phyloP scores from a whole-genome alignment of 139 green algal species.

The Chlamydomonas sphaeroides region DNA sequence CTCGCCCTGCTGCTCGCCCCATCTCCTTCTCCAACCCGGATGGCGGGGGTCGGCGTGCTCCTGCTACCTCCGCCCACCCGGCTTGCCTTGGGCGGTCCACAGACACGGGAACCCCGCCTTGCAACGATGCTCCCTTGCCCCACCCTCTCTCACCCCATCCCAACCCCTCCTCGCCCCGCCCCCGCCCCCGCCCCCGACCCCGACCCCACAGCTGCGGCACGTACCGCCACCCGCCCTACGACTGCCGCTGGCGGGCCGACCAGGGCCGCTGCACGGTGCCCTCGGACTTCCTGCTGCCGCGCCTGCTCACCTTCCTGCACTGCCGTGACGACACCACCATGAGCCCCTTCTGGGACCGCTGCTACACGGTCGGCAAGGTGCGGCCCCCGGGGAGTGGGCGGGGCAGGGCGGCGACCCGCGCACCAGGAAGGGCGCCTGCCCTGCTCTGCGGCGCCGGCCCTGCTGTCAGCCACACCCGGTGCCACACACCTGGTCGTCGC shows the following conservation, averaged over 20 bases:
- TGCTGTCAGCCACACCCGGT: no score
- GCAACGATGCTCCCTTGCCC: no score
- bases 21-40: no score
- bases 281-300: slow-evolving; percentile 29
- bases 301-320: slow-evolving; percentile 37
- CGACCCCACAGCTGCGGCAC: slow-evolving; percentile 8
- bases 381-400: background rate
- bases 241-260: slow-evolving; percentile 20
- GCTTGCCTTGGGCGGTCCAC: no score
- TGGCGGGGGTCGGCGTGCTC: no score
- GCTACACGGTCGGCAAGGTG: slow-evolving; percentile 17
- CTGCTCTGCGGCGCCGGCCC: background rate
- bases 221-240: slow-evolving; percentile 16
- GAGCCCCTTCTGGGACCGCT: slow-evolving; percentile 37
- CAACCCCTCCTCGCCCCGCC: background rate
- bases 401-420: background rate
- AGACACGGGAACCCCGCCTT: no score
- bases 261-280: slow-evolving; percentile 13
- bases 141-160: background rate
- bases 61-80: no score
- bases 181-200: background rate
- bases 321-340: slow-evolving; percentile 28
- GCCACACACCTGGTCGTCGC: no score
- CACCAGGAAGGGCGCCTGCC: background rate
- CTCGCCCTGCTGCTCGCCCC: no score